Evolutionary conservation across 2,329 filamentous ascomycete species (phyloP), one percentile per base, ranked within the genome.

Genomic region (Phaeophleospora eucalypticola): DNA sequence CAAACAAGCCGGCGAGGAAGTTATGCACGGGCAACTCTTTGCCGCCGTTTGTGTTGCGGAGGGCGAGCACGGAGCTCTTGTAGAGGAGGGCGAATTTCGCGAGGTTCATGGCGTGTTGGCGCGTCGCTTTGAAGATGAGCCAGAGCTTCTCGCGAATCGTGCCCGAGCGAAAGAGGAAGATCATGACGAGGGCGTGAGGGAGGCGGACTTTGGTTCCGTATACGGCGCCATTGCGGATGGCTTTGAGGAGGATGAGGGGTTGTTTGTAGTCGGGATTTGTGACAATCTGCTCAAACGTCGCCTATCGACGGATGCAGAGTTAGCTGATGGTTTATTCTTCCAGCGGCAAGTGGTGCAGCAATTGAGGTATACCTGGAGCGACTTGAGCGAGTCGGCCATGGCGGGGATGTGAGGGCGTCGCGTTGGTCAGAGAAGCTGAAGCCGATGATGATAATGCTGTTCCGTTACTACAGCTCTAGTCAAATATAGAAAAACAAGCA

Each of bases 151-250:
- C 81, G 46, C 82, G 83, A 60, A 95, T 68, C 41, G 73, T 80
- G 72, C 91, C 93, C 8, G 86, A 89, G 58, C 93, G 87, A 76
- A 98, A 98, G 58, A 98, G 81, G 60, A 97, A 86, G 58, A 96
- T 89, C 91, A 98, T 98, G 42, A 98, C 93, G 58, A 98, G 79
- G 51, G 93, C 93, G 73, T 98, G 93, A 56, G 93, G 93, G 73
- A 98, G 97, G 55, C 93, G 90, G 69, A 98, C 89, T 80, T 97
- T 97, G 61, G 87, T 83, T 51, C 93, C 93, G 72, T 98, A 98
- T 54, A 98, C 89, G 57, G 90, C 84, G 68, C 93, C 93, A 82
- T 97, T 98, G 71, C 93, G 89, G 58, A 93, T 86, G 62, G 83
- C 89, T 79, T 98, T 98, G 68, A 95, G 68, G 58, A 98, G 77